Evolutionary conservation across 2,329 filamentous ascomycete genomes (phyloP), one percentile per base, ranked within the genome.

Genomic region (Verticillium klebahnii): DNA sequence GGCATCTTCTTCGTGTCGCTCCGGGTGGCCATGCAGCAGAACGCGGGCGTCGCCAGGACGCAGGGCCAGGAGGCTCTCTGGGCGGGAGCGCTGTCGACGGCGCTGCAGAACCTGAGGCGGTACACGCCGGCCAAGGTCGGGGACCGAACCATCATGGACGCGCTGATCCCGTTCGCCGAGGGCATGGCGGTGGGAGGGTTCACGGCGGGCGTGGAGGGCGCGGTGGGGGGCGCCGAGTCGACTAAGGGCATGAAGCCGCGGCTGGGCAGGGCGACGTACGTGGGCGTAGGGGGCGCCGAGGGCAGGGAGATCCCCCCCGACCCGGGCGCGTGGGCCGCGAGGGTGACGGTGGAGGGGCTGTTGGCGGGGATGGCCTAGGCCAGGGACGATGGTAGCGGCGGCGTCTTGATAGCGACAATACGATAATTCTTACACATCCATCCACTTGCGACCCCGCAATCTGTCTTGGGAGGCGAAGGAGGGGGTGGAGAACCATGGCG

Each of bases 281-380:
- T 91, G 3, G 87, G 83, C 5, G 45, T 25, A 8, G 81, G 79
- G 1, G 82, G 81, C 54, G 77, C 78, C 3, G 78, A 82, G 62
- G 79, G 77, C 60, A 74, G 74, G 59, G 80, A 80, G 55, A 64
- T 83, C 60, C 86, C 89, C 5, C 88, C 89, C 3, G 89, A 91
- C 71, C 89, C 89, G 0, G 88, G 89, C 34, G 89, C 89, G 5
- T 87, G 88, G 79, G 89, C 87, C n/a, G 81, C 89, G 29, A 86
- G 86, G 81, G 81, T 84, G 17, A 82, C 76, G 2, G 78, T 83
- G 54, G 72, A 74, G 65, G 80, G 77, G 1, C 62, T 82, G 58
- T 65, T 70, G 58, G 37, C 62, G 37, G 69, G 69, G 15, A 61
- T 67, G 59, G 45, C 45, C 19, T 52, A 52, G 45, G 19, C n/a